A percentile compares a stretch with the other conserved stretches of the same genome.
Evolutionary conservation across 192 early-diverging fungal species (phyloP).

Genomic region (Podila epicladia): DNA sequence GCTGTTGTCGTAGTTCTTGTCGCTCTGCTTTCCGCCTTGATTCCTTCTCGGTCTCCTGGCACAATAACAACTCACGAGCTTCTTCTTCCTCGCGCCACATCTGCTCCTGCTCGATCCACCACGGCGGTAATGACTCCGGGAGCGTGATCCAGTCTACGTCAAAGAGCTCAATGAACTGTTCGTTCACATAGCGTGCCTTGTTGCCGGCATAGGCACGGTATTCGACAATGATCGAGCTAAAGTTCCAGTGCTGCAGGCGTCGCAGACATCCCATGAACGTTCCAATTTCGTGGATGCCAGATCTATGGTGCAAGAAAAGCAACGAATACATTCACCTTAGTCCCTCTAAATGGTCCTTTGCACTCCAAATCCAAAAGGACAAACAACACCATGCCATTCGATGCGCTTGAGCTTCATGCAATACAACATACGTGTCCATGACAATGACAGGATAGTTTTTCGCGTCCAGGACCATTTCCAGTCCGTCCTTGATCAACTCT

Average conservation of each 20-base stretch:
- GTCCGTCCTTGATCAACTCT: constrained; percentile 94
- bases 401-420: too few species aligned
- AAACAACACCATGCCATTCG: background rate
- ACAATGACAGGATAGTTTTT: constrained; percentile 88
- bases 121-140: constrained; percentile 77
- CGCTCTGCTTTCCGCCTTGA: background rate
- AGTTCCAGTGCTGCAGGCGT: constrained; percentile 95
- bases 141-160: constrained; percentile 90
- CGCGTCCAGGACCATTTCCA: constrained; percentile 86
- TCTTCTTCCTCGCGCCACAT: constrained; percentile 37
- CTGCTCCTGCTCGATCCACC: constrained; percentile 80
- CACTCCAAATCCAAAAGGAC: background rate
- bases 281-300: constrained; percentile 95
- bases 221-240: constrained; percentile 96
- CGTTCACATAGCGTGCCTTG: constrained; percentile 89
- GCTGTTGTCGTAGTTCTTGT: background rate
- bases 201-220: constrained; percentile 94
- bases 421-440: constrained; percentile 81
- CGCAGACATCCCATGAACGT: constrained; percentile 92
- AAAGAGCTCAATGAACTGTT: constrained; percentile 97
- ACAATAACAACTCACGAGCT: constrained; percentile 22
- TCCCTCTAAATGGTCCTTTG: background rate
- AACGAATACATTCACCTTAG: background rate
- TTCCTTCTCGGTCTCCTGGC: constrained; percentile 19
- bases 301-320: constrained; percentile 46